Base-by-base conservation (phyloP, 805 yeast species). In the Naumovozyma dairenensis region DNA sequence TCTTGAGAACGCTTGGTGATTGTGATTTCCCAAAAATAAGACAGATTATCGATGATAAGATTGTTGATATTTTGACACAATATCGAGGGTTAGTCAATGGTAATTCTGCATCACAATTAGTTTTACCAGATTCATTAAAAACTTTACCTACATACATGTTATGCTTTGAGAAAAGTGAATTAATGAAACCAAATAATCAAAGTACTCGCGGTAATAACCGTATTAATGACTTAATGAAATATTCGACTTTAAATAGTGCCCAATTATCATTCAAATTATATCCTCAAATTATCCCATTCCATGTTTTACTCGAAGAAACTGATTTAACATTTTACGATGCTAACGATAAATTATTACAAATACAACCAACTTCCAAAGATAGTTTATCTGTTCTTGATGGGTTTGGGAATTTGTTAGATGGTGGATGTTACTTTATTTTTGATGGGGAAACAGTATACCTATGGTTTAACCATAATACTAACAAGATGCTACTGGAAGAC, bases 41-140 rank as follows among this genome's bases (percentile, higher is more conserved):
- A 39, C 67, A 54, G 19, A 70, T 74, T 1, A 67, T 81, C 45
- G 72, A 64, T 25, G 65, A 56, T 13, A 74, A 75, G 42, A 38
- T 77, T 21, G 62, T 67, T 6, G 75, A 72, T 21, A 66, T 80
- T 9, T 68, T 74, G 36, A 70, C 80, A 1, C 71, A 71, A 33
- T 81, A 79, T 46, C 67, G 81, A 39, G 55, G 61, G 1, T 42
- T 64, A 15, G 69, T 66, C 14, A 65, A 68, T 6, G 60, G 63
- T 9, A 57, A 63, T 17, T 57, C 66, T 3, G 29, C 39, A 3
- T 24, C 39, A 13, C 85, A 81, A 49, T 63, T 92, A 40, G 69
- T 89, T 5, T 65, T 89, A 54, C 97, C 98, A 0, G 83, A 80
- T 29, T 73, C 89, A 7, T 63, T 92, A 46, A 73, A 74, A 37